Evolutionary conservation across 768 basidiomycete species (phyloP).

Genomic region (Nidularia sp.): DNA sequence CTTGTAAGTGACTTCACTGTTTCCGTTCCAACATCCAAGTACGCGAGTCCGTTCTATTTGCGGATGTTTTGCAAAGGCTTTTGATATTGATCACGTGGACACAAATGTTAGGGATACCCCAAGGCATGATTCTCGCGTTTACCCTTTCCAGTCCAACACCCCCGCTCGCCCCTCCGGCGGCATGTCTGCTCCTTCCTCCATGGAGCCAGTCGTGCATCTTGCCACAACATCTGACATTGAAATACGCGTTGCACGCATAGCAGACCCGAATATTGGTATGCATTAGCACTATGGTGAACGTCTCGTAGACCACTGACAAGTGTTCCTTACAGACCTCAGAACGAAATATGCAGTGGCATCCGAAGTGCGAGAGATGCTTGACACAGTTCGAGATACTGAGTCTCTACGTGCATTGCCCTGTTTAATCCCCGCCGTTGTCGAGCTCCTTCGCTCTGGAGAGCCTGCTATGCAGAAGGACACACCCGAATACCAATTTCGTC

Average conservation of each 20-base stretch:
- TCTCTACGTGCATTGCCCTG: slow-evolving; percentile 64
- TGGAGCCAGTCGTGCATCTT: slow-evolving; percentile 28
- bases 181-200: slow-evolving; percentile 28
- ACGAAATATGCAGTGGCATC: slow-evolving; percentile 67
- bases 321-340: slow-evolving; percentile 50
- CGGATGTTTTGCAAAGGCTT: too few relatives aligned
- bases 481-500: slow-evolving; percentile 78
- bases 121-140: neutral
- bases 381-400: slow-evolving; percentile 74
- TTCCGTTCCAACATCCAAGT: too few relatives aligned
- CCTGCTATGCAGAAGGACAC: slow-evolving; percentile 64
- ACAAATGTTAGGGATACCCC: too few relatives aligned
- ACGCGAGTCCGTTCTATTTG: too few relatives aligned
- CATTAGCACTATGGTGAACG: neutral
- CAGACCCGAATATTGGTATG: slow-evolving; percentile 71
- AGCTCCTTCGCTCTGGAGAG: slow-evolving; percentile 67
- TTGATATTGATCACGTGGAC: too few relatives aligned
- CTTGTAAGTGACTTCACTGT: too few relatives aligned
- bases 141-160: neutral
- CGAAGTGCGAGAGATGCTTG: slow-evolving; percentile 80
- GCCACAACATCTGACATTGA: slow-evolving; percentile 57
- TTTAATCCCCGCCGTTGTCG: slow-evolving; percentile 70
- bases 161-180: neutral
- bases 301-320: neutral
- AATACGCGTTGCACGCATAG: slow-evolving; percentile 65